Evolutionary conservation across 2,329 filamentous ascomycete genomes (phyloP), one percentile per base, ranked within the genome.

Genomic region (Bipolaris oryzae): DNA sequence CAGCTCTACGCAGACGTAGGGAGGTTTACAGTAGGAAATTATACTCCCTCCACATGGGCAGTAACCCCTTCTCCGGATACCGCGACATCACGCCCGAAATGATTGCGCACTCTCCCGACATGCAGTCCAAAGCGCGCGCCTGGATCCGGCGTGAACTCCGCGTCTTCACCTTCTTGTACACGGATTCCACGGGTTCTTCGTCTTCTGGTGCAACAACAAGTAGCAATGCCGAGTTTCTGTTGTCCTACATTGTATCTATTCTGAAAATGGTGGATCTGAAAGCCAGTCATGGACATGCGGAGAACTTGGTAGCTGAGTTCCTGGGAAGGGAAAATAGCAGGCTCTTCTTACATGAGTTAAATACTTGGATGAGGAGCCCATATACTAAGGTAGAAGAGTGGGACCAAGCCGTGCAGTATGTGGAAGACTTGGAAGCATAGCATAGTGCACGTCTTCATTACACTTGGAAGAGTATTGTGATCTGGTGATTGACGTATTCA

Each of bases 221-320:
- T 5, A 88, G 85, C 63, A 94, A 93, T 68, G 85, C 89, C 7
- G 92, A 96, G 69, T 96, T 93, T 60, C 76, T 97, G 10, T 82
- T 97, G 9, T 91, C 96, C 69, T 96, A 96, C 73, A 86, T 96
- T 50, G 78, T 97, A 38, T 89, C 89, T 9, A 89, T 97, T 20
- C 77, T 97, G 56, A 93, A 91, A 73, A 91, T 87, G 0, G 86
- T 95, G 15, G 92, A 96, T 69, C 82, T 93, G 4, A 92, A 92
- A 75, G 90, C 87, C 3, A 91, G 89, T 60, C 84, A 84, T 37
- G 92, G 92, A 0, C 86, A 90, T 66, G 91, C 92, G 0, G 91
- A 95, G 72, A 87, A 91, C 39, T 83, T 96, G 76, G 74, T 97
- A 35, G 80, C 85, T 20, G 91, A 95, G 46, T 95, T 92, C 62